A percentile compares a stretch with the other conserved stretches of the same genome.
phyloP scores from a whole-genome alignment of 2,329 filamentous ascomycete genomes.

The Diaporthe sp. region DNA sequence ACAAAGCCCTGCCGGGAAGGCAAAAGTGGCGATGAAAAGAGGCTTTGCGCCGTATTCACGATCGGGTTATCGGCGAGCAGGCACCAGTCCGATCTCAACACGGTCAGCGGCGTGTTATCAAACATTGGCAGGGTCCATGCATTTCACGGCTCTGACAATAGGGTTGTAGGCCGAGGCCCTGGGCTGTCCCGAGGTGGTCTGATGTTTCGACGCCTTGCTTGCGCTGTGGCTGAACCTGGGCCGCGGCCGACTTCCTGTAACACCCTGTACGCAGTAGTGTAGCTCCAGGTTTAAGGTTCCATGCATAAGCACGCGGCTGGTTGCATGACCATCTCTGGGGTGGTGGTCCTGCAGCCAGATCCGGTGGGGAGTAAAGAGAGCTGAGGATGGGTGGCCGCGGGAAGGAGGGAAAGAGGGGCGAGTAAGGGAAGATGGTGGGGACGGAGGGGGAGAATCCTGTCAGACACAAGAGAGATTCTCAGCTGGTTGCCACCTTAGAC shows the following conservation, averaged over 20 bases:
- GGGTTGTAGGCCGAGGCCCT: not conserved
- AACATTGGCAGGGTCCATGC: not conserved
- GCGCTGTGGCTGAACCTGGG: not conserved
- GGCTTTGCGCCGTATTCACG: not conserved
- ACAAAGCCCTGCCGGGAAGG: constrained; percentile 2
- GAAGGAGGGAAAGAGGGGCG: not conserved
- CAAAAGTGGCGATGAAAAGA: not conserved
- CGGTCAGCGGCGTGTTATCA: not conserved
- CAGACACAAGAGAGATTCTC: not conserved
- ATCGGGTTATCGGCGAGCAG: not conserved
- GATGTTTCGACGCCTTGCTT: not conserved
- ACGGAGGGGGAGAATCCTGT: not conserved
- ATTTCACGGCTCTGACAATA: not conserved
- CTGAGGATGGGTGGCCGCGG: not conserved
- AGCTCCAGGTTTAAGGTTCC: not conserved
- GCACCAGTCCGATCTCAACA: not conserved
- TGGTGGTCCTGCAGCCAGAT: not conserved
- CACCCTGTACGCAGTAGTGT: not conserved
- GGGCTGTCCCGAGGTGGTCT: not conserved
- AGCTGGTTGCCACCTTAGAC: not conserved
- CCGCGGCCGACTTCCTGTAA: not conserved
- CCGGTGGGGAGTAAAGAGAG: not conserved
- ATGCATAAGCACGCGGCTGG: not conserved
- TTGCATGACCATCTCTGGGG: not conserved
- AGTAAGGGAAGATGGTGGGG: no score